These are phyloP conservation scores for Phaeophleospora eucalypticola DNA, from an alignment of 2,329 filamentous ascomycete species.

Conservation along the genomic window DNA sequence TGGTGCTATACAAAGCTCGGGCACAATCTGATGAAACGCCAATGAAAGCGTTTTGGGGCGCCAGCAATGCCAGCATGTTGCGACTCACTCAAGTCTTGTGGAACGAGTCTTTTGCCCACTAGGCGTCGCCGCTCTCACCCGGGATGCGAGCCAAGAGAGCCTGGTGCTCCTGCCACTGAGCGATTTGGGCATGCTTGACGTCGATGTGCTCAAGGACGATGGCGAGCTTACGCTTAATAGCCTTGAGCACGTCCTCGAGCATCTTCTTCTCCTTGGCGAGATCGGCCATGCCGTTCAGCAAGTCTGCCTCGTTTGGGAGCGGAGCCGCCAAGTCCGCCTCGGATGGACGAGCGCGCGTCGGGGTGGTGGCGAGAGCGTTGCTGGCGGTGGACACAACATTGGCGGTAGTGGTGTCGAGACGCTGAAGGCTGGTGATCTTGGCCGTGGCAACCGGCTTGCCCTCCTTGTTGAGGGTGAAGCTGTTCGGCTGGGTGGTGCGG, in stretches of 20 bases:
- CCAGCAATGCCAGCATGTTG: neutral
- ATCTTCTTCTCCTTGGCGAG: neutral
- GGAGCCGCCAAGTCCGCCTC: no score
- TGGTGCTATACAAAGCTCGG: neutral
- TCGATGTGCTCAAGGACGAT: neutral
- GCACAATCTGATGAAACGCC: neutral
- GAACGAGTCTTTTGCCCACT: neutral
- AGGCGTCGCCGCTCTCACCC: no score
- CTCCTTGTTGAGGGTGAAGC: neutral
- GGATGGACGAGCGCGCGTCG: neutral
- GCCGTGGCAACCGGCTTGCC: neutral
- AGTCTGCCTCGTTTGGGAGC: neutral
- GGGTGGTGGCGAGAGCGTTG: neutral
- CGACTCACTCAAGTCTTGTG: neutral
- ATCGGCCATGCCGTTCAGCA: neutral
- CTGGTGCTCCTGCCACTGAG: neutral
- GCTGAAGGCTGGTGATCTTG: neutral
- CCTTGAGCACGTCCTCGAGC: neutral
- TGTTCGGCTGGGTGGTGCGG: neutral
- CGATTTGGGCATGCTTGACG: neutral
- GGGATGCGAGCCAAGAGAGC: neutral
- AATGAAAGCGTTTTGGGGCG: neutral
- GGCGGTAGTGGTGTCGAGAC: neutral
- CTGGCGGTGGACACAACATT: neutral
- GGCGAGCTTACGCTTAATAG: neutral